Evolutionary conservation across 495 filamentous ascomycete species (phyloP).

Genomic region (Xylaria castorea): DNA sequence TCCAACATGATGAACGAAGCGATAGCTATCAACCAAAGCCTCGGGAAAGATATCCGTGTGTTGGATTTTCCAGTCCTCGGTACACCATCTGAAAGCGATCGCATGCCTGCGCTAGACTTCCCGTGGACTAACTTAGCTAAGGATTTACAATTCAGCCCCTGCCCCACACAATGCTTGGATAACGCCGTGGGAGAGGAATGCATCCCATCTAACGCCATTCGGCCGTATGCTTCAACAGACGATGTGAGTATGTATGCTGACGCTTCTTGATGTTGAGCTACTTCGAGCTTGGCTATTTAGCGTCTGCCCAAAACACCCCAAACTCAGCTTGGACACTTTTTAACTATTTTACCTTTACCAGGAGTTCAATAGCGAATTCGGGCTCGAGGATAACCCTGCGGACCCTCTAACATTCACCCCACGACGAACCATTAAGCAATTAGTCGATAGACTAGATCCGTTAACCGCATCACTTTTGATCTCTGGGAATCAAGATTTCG

Average conservation of each 20-base stretch:
- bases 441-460: neutral
- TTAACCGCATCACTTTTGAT: neutral
- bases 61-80: neutral
- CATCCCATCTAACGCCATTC: neutral
- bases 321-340: neutral
- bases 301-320: neutral
- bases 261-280: neutral
- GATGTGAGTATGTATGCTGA: slow-evolving; percentile 6
- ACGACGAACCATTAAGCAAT: neutral
- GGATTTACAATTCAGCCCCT: slow-evolving; percentile 1
- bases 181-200: neutral
- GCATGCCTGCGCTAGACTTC: neutral
- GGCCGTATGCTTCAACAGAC: neutral
- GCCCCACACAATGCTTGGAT: neutral
- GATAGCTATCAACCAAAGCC: neutral
- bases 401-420: neutral
- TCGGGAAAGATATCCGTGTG: neutral
- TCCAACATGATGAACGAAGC: slow-evolving; percentile 15
- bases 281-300: neutral
- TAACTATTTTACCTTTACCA: neutral
- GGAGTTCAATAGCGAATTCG: slow-evolving; percentile 4
- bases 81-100: neutral
- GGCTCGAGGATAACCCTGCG: neutral
- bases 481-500: neutral
- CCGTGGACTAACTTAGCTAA: neutral